A percentile compares a stretch with the other conserved stretches of the same genome.
These are phyloP conservation scores for Termitomyces titanicus DNA, from an alignment of 768 basidiomycete genomes.

Conservation along the genomic window DNA sequence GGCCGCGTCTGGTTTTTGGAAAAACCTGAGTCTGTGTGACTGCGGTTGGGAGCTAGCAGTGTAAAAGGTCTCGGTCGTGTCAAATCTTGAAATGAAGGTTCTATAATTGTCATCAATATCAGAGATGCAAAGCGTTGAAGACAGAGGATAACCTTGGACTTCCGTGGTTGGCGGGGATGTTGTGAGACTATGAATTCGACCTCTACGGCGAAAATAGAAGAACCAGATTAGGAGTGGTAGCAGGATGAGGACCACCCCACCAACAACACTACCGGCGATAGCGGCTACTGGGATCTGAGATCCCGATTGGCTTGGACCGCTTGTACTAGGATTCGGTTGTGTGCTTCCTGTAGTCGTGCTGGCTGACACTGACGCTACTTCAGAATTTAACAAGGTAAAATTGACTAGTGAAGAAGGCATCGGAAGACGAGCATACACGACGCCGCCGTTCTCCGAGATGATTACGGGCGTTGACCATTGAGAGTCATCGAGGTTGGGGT, in stretches of 20 bases:
- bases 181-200: background rate
- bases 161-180: background rate
- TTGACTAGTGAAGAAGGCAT: too few species aligned
- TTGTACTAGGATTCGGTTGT: too few species aligned
- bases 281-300: background rate
- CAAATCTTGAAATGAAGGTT: background rate
- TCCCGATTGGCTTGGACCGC: background rate
- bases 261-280: conserved; percentile 2
- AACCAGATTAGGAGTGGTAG: background rate
- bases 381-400: too few species aligned
- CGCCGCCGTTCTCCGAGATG: conserved; percentile 5
- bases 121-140: background rate
- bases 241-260: background rate
- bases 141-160: background rate
- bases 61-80: background rate
- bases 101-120: background rate
- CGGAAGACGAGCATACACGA: too few species aligned
- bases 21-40: too few species aligned
- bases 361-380: too few species aligned
- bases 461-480: background rate
- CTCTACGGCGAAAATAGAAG: background rate
- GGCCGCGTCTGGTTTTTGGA: too few species aligned
- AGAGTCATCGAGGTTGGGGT: conserved; percentile 1
- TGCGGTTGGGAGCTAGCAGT: background rate
- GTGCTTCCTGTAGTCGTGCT: too few species aligned